A percentile compares a stretch with the other conserved stretches of the same genome.
These are phyloP conservation scores for Aspergillus versicolor DNA, from an alignment of 2,329 filamentous ascomycete species.

Conservation along the genomic window DNA sequence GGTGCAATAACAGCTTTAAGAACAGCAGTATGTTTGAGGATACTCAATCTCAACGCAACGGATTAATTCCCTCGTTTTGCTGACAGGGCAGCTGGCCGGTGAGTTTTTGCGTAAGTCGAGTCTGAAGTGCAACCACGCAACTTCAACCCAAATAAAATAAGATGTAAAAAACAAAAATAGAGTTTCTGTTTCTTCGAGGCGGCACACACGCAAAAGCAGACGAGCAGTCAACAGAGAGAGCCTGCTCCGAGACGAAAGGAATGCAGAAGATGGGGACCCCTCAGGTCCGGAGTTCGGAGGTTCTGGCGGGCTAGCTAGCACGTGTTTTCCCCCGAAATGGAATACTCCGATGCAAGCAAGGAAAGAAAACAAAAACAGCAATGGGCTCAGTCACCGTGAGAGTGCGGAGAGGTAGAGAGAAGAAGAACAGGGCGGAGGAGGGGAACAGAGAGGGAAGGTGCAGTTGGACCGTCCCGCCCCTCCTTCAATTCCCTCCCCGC, in stretches of 20 bases:
- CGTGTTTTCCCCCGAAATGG: slow-evolving; percentile 22
- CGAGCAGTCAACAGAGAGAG: slow-evolving; percentile 4
- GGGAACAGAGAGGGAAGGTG: not conserved
- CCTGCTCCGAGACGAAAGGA: slow-evolving; percentile 9
- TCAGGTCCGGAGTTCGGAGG: slow-evolving; percentile 29
- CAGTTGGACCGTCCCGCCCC: slow-evolving; percentile 13
- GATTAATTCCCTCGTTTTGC: not conserved
- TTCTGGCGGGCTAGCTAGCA: slow-evolving; percentile 13
- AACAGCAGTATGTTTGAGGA: not conserved
- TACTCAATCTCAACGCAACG: not conserved
- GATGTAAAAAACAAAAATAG: not conserved
- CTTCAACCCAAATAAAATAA: not conserved
- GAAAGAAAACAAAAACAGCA: not conserved
- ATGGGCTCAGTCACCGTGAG: not conserved
- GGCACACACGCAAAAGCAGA: slow-evolving; percentile 3
- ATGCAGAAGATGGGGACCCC: slow-evolving; percentile 3
- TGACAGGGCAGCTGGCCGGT: slow-evolving; percentile 1
- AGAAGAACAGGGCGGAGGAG: slow-evolving; percentile 1
- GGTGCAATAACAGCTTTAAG: not conserved
- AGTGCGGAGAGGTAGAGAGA: not conserved
- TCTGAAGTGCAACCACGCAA: slow-evolving; percentile 5
- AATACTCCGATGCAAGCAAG: slow-evolving; percentile 7
- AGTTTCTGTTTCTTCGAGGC: not conserved
- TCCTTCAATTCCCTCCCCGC: slow-evolving; percentile 30
- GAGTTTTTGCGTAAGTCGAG: not conserved